phyloP scores from a whole-genome alignment of 495 filamentous ascomycete genomes.

The Hypoxylon fragiforme region DNA sequence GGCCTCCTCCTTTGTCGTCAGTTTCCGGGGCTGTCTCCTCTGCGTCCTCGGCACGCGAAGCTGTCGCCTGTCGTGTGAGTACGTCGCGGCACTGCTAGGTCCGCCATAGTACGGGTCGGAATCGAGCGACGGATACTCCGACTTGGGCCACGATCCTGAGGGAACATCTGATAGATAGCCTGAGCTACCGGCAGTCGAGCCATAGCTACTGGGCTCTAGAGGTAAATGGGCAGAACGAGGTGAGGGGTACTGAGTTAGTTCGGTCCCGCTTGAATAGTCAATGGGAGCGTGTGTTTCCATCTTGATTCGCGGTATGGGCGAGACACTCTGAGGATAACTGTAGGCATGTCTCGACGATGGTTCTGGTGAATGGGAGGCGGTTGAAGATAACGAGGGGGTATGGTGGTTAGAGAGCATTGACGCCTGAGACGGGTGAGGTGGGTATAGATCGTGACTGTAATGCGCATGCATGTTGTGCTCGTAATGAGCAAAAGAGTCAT shows the following conservation, averaged over 20 bases:
- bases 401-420: conserved; percentile 35
- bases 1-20: conserved; percentile 73
- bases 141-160: conserved; percentile 52
- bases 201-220: conserved; percentile 43
- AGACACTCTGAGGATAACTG: conserved; percentile 43
- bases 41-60: conserved; percentile 46
- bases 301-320: conserved; percentile 53
- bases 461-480: conserved; percentile 40
- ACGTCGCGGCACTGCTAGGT: conserved; percentile 28
- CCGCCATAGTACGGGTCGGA: conserved; percentile 46
- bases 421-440: conserved; percentile 46
- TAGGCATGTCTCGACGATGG: conserved; percentile 39
- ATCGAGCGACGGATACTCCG: conserved; percentile 49
- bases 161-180: conserved; percentile 55
- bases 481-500: conserved; percentile 56
- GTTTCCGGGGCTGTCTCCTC: conserved; percentile 53
- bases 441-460: conserved; percentile 55
- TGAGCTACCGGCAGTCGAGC: conserved; percentile 39
- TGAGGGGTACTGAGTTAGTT: conserved; percentile 53
- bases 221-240: conserved; percentile 50
- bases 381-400: conserved; percentile 46
- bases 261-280: conserved; percentile 45
- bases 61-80: conserved; percentile 41
- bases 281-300: conserved; percentile 44
- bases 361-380: conserved; percentile 49